phyloP scores from a whole-genome alignment of 2,329 filamentous ascomycete species.

The Aureobasidium melanogenum region DNA sequence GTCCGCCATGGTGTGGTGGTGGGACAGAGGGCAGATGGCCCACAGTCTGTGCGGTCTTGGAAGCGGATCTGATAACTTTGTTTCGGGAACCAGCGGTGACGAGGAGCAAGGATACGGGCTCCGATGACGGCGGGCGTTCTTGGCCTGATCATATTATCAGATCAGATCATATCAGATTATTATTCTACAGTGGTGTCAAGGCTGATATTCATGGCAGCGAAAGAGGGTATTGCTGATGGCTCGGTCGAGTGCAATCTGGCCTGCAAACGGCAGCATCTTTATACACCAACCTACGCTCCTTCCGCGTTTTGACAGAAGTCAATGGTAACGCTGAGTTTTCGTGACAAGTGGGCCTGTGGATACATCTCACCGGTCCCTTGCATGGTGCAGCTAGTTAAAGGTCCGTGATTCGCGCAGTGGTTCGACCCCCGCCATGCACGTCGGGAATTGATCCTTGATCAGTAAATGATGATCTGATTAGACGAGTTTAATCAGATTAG shows the following conservation, averaged over 20 bases:
- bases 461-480: conserved; percentile 9
- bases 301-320: neutral
- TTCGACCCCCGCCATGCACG: neutral
- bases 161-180: too few species aligned
- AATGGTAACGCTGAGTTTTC: neutral
- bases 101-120: neutral
- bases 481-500: conserved; percentile 3
- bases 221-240: neutral
- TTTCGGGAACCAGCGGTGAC: neutral
- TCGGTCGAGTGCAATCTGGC: neutral
- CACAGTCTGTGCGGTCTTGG: neutral
- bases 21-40: neutral
- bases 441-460: conserved; percentile 9
- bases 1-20: neutral
- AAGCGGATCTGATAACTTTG: conserved; percentile 15
- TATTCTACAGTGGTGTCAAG: neutral
- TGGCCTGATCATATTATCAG: too few species aligned
- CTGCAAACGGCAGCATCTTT: neutral
- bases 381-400: neutral
- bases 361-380: neutral
- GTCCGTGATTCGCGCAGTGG: neutral
- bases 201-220: neutral
- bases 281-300: neutral
- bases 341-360: neutral
- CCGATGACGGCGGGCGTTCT: neutral